phyloP scores from a whole-genome alignment of 225 moss, liverwort and hornwort species.

The Sphagnum tenellum region DNA sequence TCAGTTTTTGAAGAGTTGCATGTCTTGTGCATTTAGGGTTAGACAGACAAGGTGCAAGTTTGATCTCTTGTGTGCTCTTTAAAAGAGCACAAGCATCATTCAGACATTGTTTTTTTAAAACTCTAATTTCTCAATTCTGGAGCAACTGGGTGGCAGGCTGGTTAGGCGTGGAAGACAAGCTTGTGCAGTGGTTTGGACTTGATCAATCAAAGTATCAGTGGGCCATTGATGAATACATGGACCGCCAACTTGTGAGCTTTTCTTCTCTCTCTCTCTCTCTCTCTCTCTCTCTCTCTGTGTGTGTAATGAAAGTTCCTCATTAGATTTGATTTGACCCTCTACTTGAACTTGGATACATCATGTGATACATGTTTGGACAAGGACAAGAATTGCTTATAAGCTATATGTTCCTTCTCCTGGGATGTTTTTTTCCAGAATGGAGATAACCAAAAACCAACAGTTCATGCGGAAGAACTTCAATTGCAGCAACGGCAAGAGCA shows the following conservation, averaged over 20 bases:
- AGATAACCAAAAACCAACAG: slow-evolving; percentile 19
- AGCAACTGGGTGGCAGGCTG: slow-evolving; percentile 18
- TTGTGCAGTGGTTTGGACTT: slow-evolving; percentile 71
- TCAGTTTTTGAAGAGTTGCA: too few relatives aligned
- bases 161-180: slow-evolving; percentile 44
- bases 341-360: not conserved
- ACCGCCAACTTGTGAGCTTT: slow-evolving; percentile 50
- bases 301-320: too few relatives aligned
- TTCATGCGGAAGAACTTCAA: slow-evolving; percentile 15
- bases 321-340: not conserved
- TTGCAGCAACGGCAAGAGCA: slow-evolving; percentile 35
- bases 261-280: not conserved
- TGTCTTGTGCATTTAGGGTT: not conserved
- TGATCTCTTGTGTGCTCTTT: too few relatives aligned
- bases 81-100: too few relatives aligned
- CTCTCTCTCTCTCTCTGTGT: not conserved
- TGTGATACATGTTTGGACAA: not conserved
- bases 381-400: not conserved
- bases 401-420: not conserved
- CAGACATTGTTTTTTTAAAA: not conserved
- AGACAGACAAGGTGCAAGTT: not conserved
- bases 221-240: slow-evolving; percentile 77
- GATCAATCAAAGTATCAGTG: slow-evolving; percentile 87
- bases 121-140: not conserved
- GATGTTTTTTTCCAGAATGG: slow-evolving; percentile 13